Percentiles rank a stretch among this genome's conserved stretches.
These are phyloP conservation scores for Pulveroboletus ravenelii DNA, from an alignment of 768 basidiomycete genomes.

Conservation along the genomic window DNA sequence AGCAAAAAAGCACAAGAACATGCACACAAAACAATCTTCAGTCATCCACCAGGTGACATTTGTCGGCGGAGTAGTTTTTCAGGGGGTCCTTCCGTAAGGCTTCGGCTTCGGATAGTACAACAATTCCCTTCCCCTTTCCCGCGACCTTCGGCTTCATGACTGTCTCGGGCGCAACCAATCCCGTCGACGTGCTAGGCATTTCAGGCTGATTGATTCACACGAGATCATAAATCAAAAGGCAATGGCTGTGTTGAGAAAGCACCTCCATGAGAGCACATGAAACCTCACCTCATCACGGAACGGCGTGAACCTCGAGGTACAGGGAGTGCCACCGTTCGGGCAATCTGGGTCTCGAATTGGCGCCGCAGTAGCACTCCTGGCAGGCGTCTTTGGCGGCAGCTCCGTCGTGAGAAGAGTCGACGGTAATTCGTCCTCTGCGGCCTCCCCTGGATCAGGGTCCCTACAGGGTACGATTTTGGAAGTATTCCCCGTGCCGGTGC, in stretches of 20 bases:
- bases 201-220: constrained; percentile 15
- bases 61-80: constrained; percentile 59
- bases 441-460: constrained; percentile 51
- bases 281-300: constrained; percentile 66
- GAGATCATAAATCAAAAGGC: not conserved
- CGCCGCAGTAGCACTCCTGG: constrained; percentile 30
- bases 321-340: constrained; percentile 29
- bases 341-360: constrained; percentile 38
- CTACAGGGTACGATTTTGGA: constrained; percentile 63
- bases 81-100: constrained; percentile 74
- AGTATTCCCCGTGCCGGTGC: constrained; percentile 24
- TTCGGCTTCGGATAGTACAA: constrained; percentile 62
- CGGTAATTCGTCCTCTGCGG: constrained; percentile 18
- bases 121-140: constrained; percentile 39
- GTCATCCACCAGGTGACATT: constrained; percentile 18
- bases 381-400: constrained; percentile 33
- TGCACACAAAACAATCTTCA: constrained; percentile 13
- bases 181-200: constrained; percentile 23
- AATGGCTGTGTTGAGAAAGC: constrained; percentile 3
- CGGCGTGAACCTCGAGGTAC: constrained; percentile 60
- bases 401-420: constrained; percentile 31
- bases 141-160: constrained; percentile 63
- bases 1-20: constrained; percentile 9
- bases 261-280: constrained; percentile 3
- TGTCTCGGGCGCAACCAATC: constrained; percentile 41